phyloP scores from a whole-genome alignment of 78 protist genomes.

The Dictyostelium firmibasis region DNA sequence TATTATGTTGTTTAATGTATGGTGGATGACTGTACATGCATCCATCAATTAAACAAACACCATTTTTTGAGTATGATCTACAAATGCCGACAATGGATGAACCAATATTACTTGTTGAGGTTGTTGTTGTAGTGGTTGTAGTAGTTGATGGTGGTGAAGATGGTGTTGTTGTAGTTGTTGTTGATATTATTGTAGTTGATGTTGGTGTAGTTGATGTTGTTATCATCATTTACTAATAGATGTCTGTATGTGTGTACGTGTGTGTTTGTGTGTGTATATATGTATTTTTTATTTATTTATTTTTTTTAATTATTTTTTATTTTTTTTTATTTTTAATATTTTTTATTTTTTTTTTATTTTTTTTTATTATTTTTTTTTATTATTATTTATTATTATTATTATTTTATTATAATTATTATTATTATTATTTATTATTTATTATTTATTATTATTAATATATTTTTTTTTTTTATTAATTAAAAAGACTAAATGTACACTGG shows the following conservation, averaged over 20 bases:
- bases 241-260: not conserved
- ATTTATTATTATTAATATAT: too few species aligned
- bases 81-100: not conserved
- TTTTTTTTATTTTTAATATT: too few species aligned
- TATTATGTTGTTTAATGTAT: not conserved
- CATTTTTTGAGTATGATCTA: slow-evolving; percentile 11
- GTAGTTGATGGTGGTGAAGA: not conserved
- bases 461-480: too few species aligned
- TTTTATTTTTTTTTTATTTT: too few species aligned
- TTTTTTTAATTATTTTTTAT: too few species aligned
- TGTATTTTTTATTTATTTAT: too few species aligned
- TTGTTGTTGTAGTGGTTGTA: not conserved
- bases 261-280: not conserved
- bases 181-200: not conserved
- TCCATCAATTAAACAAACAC: not conserved
- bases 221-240: not conserved
- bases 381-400: too few species aligned
- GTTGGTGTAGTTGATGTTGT: not conserved
- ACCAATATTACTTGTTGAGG: not conserved
- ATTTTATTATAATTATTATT: too few species aligned
- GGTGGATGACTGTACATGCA: slow-evolving; percentile 26
- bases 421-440: too few species aligned
- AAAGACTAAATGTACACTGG: too few species aligned
- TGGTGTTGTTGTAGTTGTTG: not conserved
- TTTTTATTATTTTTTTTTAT: too few species aligned